Evolutionary conservation across 75 land plant genomes (phyloP), one percentile per base, ranked within the genome.

Genomic region (Sequoiadendron giganteum): DNA sequence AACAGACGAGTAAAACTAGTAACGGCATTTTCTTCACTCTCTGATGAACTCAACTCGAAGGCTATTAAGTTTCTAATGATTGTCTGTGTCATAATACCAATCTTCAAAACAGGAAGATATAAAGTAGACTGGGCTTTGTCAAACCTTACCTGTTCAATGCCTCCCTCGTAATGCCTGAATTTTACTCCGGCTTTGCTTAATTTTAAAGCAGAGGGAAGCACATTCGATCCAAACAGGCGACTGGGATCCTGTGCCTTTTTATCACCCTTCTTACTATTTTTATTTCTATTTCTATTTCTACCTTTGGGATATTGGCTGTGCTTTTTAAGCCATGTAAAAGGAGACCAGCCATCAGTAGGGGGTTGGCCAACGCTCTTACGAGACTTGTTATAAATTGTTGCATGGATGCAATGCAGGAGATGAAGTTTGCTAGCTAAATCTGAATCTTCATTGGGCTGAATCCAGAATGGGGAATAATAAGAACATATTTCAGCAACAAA

Each of bases 51-150:
- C 85, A 92, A 90, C 88, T 95, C 96, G 76, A 90, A 93, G 1
- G 94, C 95, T 32, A 95, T 91, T 28, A 94, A 90, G 86, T 94
- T 95, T 70, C 93, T 86, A 88, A 95, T 90, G 1, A 94, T 78
- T 0, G 91, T 88, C 82, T 90, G 89, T 54, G 95, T 95, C 16
- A 88, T 89, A 40, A 91, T 93, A 14, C 9, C 45, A 25, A 80
- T 42, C 49, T 91, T 91, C 76, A 95, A 87, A 16, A 90, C 75
- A 10, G 94, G 85, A 70, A 89, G 56, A 0, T 93, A 93, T 18
- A 94, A 86, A 13, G 45, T 19, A 1, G 92, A 77, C 6, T 86
- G 83, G 75, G 91, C 90, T n/a, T 86, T 52, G 47, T 91, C 88
- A 88, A 92, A 95, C 34, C 72, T 86, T 34, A 42, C 1, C 1